Conservation (phyloP, 2,329 filamentous ascomycete species). For the Verticillium alfalfae region DNA sequence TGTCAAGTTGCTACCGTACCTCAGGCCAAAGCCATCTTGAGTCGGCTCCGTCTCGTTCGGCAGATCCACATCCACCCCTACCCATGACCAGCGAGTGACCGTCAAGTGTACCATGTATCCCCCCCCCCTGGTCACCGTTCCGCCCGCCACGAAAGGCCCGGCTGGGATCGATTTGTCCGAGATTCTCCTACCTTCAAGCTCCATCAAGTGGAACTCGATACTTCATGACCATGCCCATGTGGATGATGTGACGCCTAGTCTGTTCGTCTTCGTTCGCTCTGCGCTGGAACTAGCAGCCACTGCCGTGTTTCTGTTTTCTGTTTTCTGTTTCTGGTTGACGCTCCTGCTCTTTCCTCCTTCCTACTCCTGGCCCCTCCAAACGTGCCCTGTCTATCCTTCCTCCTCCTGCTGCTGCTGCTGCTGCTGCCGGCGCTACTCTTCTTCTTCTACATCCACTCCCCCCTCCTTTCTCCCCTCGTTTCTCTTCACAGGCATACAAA, state of each 20-base stretch:
- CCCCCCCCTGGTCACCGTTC: neutral
- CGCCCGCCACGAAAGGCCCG: neutral
- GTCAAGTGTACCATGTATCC: neutral
- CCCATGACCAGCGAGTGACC: neutral
- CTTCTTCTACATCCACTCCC: neutral
- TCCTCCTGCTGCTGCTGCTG: neutral
- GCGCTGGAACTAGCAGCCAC: neutral
- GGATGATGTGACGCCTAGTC: neutral
- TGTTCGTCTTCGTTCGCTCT: neutral
- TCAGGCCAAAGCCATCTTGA: neutral
- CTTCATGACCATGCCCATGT: neutral
- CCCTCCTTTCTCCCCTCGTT: neutral
- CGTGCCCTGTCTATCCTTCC: neutral
- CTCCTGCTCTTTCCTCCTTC: neutral
- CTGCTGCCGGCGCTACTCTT: neutral
- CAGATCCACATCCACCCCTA: neutral
- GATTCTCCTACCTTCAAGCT: neutral
- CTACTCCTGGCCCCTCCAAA: no score
- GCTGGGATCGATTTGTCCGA: neutral
- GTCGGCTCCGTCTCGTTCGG: neutral
- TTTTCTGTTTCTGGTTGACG: neutral
- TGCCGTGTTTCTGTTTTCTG: neutral
- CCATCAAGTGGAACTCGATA: neutral
- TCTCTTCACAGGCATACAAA: neutral
- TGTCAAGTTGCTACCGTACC: neutral